A percentile compares a stretch with the other conserved stretches of the same genome.
These are phyloP conservation scores for Ustilago tritici DNA, from an alignment of 1,284 basidiomycete genomes.

Conservation along the genomic window DNA sequence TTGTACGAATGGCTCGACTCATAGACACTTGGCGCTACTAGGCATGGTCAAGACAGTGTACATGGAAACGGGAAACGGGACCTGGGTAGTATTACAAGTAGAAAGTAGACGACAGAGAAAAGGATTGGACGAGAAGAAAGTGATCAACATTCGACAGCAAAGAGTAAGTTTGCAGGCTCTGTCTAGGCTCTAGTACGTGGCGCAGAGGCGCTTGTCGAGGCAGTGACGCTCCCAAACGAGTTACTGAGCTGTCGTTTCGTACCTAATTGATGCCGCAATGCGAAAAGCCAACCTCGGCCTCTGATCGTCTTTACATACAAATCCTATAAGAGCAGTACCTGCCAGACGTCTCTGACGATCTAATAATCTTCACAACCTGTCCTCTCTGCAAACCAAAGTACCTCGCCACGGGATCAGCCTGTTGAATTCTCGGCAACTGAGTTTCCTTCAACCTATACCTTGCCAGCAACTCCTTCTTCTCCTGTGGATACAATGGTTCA, in stretches of 20 bases:
- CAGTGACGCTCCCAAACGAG: too few species aligned
- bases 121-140: background rate
- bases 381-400: conserved; percentile 96
- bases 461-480: conserved; percentile 87
- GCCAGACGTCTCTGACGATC: conserved; percentile 93
- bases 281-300: too few species aligned
- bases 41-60: background rate
- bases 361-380: conserved; percentile 97
- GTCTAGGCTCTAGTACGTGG: too few species aligned
- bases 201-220: too few species aligned
- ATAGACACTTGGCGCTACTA: too few species aligned
- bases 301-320: conserved; percentile 69
- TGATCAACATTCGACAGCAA: too few species aligned
- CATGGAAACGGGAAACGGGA: background rate
- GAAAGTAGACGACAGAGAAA: background rate
- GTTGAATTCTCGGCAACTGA: conserved; percentile 94
- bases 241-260: too few species aligned
- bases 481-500: conserved; percentile 84
- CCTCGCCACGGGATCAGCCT: conserved; percentile 93
- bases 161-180: too few species aligned
- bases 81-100: conserved; percentile 19
- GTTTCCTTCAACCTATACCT: conserved; percentile 98
- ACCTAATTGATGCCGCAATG: too few species aligned
- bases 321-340: conserved; percentile 93
- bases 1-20: background rate